Evolutionary conservation across 768 basidiomycete genomes (phyloP), one percentile per base, ranked within the genome.

Genomic region (Daedaleopsis nitida): DNA sequence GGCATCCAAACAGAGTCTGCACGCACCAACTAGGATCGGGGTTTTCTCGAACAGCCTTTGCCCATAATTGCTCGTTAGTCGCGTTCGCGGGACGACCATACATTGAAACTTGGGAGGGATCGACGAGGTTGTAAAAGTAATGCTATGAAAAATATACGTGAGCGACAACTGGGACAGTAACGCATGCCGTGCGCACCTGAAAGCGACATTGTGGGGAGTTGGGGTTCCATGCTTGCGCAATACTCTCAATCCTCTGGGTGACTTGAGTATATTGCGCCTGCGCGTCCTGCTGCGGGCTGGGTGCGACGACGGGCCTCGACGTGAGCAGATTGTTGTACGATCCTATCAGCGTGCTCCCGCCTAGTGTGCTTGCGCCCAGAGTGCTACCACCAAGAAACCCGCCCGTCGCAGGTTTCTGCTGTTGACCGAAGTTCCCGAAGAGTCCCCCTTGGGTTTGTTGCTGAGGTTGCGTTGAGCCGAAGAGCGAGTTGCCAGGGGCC

Each of bases 41-140:
- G 65, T 94, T 94, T 69, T 93, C 92, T 52, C 83, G 77, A 1
- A 85, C 76, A 8, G 92, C 92, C 69, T 88, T 88, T 68, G 89
- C 83, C 92, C 92, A 94, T 47, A 87, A 66, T 10, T 77, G 77
- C 47, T 92, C 89, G 50, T 91, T 87, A 6, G 83, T 81, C 13
- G 86, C 86, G 66, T 91, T 91, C 14, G 79, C 71, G 13, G 93
- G 92, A 16, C 89, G 85, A 8, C 83, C 86, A 63, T 91, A 95
- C 54, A 86, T 65, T 27, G 76, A 78, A 3, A 89, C 84, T 65
- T 87, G 80, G 6, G 76, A 77, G 0, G 91, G 89, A 66, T 89
- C 86, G 5, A 94, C 91, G 14, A 91, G 76, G 66, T 94, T 94
- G 72, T 95, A 94, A 66, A 95, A 95, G 64, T 84, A 85, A 64